Evolutionary conservation across 495 filamentous ascomycete genomes (phyloP).

Genomic region (Daldinia decipiens): DNA sequence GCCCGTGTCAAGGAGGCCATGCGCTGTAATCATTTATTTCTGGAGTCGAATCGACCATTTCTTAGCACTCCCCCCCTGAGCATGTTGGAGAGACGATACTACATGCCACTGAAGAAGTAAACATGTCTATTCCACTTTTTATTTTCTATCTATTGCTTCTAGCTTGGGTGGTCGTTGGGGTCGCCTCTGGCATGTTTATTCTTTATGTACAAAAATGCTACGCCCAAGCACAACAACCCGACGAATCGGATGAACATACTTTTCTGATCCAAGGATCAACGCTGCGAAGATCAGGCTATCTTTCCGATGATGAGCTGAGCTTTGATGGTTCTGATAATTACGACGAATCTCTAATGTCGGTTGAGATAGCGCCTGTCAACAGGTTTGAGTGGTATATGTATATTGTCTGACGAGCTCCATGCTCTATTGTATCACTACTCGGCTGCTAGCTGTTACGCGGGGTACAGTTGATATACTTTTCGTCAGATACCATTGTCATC

Average conservation of each 20-base stretch:
- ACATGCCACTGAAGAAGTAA: not conserved
- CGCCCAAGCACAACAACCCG: not conserved
- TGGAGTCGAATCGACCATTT: not conserved
- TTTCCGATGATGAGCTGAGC: constrained; percentile 33
- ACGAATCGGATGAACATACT: not conserved
- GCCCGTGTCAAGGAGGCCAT: not conserved
- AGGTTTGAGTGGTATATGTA: constrained; percentile 1
- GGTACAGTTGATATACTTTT: no score
- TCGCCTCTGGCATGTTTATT: not conserved
- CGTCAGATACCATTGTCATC: no score
- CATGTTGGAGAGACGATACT: not conserved
- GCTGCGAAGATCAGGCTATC: constrained; percentile 3
- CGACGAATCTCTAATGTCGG: not conserved
- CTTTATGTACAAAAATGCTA: not conserved
- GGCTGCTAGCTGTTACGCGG: not conserved
- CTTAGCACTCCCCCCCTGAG: not conserved
- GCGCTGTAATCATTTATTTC: not conserved
- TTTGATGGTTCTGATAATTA: constrained; percentile 10
- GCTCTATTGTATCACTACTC: not conserved
- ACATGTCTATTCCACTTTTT: not conserved
- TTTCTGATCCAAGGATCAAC: not conserved
- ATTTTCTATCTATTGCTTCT: not conserved
- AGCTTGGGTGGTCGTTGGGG: not conserved
- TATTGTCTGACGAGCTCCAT: not conserved
- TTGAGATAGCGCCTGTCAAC: not conserved